Base-by-base conservation (phyloP, 352 stramenopile species). In the Globisporangium heterothallicum region DNA sequence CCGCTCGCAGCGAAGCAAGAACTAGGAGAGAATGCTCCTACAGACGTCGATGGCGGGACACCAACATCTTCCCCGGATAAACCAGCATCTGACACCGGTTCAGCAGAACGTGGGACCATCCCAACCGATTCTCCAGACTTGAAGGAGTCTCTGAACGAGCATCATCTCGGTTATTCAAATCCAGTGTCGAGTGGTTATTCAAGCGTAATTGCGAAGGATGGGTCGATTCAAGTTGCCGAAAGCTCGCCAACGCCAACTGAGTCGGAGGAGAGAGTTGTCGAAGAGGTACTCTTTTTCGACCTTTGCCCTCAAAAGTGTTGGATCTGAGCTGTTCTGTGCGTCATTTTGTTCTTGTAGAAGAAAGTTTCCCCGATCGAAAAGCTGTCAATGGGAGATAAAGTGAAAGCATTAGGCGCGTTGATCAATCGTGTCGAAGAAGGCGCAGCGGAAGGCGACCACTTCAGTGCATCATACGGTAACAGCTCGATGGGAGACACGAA, bases 371-470 rank as follows among this genome's bases (percentile, higher is more conserved):
- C 58, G 10, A 70, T 69, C 8, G 62, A 79, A 38, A 71, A 70
- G 14, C 40, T 86, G 8, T 78, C 75, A 0, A 69, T 72, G 55
- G 53, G 68, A 0, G 74, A 89, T 41, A 65, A 74, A 46, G 47
- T 75, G 19, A 89, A 86, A 56, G 78, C 69, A 10, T 52, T 92
- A 1, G 67, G 51, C 25, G 68, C 66, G 30, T 58, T 92, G 18
- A 74, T 84, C 19, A 54, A 56, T 21, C 76, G 78, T 3, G 70
- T 88, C 8, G 81, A 92, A 69, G 74, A 81, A 56, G 74, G 76
- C 14, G 64, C 69, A 5, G 63, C 43, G 5, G 78, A 88, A 40
- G 78, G 78, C 26, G 78, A 92, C 24, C 70, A 63, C 4, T 47
- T 86, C 42, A 62, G 57, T 12, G 44, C 30, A 3, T 50, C 40